Percentiles rank a stretch among this genome's conserved stretches.
phyloP scores from a whole-genome alignment of 176 grass and related monocot species.

The Tuctoria greenei region DNA sequence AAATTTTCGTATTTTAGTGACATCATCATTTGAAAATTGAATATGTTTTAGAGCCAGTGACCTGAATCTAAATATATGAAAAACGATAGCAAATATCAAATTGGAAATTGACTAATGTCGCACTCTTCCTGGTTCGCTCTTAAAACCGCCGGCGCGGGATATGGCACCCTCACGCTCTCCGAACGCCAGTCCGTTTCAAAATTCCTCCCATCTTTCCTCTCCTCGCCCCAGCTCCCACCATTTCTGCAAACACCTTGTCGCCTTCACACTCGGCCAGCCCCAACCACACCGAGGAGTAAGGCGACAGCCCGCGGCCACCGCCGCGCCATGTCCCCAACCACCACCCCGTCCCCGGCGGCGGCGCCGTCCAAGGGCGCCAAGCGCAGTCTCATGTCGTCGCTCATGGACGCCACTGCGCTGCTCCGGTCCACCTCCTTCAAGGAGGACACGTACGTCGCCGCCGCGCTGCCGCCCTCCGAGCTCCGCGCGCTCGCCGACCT shows the following conservation, averaged over 20 bases:
- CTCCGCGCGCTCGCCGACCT: conserved; percentile 78
- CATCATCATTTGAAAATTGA: too few relatives aligned
- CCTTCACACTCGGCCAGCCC: neutral
- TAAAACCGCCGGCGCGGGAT: conserved; percentile 13
- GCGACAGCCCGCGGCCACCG: too few relatives aligned
- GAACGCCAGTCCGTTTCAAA: conserved; percentile 28
- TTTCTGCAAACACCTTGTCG: neutral
- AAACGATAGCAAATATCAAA: too few relatives aligned
- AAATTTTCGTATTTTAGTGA: too few relatives aligned
- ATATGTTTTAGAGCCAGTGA: too few relatives aligned
- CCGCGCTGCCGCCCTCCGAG: conserved; percentile 64
- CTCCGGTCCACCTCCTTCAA: conserved; percentile 72
- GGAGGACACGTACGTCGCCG: conserved; percentile 89
- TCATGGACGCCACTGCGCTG: conserved; percentile 73
- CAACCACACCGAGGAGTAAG: neutral
- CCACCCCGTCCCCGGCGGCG: conserved; percentile 30
- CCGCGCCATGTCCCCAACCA: conserved; percentile 32
- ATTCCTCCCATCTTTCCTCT: neutral
- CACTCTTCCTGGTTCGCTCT: neutral
- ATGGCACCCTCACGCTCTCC: neutral
- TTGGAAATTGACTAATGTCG: neutral
- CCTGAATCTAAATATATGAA: too few relatives aligned
- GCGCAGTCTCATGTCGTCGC: conserved; percentile 62
- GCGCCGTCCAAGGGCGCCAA: conserved; percentile 34
- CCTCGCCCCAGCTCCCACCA: neutral